Evolutionary conservation across 352 stramenopile genomes (phyloP).

Genomic region (Pythium brassicae): DNA sequence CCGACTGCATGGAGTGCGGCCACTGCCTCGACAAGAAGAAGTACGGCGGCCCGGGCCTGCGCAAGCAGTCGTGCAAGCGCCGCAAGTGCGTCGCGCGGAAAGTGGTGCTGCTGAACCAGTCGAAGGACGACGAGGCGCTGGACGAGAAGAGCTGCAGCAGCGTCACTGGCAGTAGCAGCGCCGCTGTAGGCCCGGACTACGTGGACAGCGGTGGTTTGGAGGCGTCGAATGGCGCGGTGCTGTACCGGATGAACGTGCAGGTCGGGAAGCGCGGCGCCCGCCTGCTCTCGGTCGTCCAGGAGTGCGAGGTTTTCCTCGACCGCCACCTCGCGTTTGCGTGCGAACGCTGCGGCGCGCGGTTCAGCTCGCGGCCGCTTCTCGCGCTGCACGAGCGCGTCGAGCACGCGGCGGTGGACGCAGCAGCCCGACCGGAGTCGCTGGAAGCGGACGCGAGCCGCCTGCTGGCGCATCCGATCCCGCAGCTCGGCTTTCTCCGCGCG

Average conservation of each 20-base stretch:
- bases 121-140: constrained; percentile 44
- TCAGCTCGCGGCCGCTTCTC: constrained; percentile 51
- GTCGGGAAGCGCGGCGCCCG: constrained; percentile 11
- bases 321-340: constrained; percentile 51
- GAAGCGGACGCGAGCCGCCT: constrained; percentile 36
- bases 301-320: constrained; percentile 55
- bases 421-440: constrained; percentile 12
- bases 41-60: constrained; percentile 77
- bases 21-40: constrained; percentile 91
- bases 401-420: constrained; percentile 16
- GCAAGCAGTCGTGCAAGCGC: constrained; percentile 86
- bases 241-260: constrained; percentile 11
- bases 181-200: constrained; percentile 28
- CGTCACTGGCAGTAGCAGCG: background rate
- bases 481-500: constrained; percentile 39
- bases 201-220: constrained; percentile 21
- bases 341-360: constrained; percentile 30
- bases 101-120: constrained; percentile 64
- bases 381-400: constrained; percentile 46
- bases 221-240: constrained; percentile 20
- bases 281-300: constrained; percentile 36
- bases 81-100: constrained; percentile 76
- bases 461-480: constrained; percentile 38
- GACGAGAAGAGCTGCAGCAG: constrained; percentile 31
- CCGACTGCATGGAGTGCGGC: constrained; percentile 83